These are phyloP conservation scores for Corymbia citriodora DNA, from an alignment of 441 rosid genomes.

Conservation along the genomic window DNA sequence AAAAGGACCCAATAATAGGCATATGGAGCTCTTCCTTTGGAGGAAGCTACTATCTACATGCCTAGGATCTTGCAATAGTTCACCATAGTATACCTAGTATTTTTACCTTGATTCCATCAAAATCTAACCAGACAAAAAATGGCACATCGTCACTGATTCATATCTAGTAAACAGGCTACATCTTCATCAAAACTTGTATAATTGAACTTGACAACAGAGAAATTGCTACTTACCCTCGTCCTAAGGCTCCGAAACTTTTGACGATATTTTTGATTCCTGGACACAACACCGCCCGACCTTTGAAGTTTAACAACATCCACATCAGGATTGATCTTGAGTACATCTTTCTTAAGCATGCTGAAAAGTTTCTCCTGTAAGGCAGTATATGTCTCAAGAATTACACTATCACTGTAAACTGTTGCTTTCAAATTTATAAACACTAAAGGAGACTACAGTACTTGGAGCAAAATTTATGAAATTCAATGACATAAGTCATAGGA, in stretches of 20 bases:
- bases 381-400: neutral
- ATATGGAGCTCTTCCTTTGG: neutral
- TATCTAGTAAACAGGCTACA: neutral
- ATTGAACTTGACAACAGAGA: neutral
- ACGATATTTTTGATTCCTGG: conserved; percentile 56
- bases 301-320: conserved; percentile 90
- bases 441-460: neutral
- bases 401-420: neutral
- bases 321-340: conserved; percentile 48
- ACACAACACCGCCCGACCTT: conserved; percentile 87
- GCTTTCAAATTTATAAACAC: neutral
- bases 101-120: neutral
- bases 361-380: conserved; percentile 75
- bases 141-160: neutral
- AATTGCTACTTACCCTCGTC: conserved; percentile 49
- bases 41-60: neutral
- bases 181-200: neutral
- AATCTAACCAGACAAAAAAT: neutral
- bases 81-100: neutral
- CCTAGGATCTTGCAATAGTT: neutral
- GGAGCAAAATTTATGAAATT: neutral
- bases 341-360: conserved; percentile 76
- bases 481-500: neutral
- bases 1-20: neutral
- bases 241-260: conserved; percentile 52